Percentiles rank a stretch among this genome's conserved stretches.
phyloP scores from a whole-genome alignment of 371 early-diverging fungal genomes.

The Mortierella sp. region DNA sequence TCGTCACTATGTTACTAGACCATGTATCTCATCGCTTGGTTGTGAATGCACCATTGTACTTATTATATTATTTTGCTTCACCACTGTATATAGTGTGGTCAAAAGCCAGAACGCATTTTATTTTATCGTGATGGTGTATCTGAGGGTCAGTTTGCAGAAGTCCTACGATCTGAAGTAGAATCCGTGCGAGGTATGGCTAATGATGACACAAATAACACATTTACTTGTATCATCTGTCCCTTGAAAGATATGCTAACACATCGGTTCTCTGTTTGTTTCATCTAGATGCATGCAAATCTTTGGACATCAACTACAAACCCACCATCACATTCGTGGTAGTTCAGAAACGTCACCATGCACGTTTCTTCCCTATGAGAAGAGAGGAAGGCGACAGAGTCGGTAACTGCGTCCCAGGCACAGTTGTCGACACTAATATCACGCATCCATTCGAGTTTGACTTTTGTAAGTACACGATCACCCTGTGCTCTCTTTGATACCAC shows the following conservation, averaged over 20 bases:
- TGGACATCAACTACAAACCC: constrained; percentile 82
- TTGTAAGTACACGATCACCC: constrained; percentile 83
- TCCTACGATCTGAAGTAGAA: constrained; percentile 51
- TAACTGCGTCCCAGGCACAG: constrained; percentile 86
- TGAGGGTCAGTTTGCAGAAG: constrained; percentile 83
- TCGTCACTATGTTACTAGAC: constrained; percentile 37
- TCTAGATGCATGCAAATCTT: constrained; percentile 70
- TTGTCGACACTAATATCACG: constrained; percentile 79
- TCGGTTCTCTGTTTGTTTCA: constrained; percentile 7
- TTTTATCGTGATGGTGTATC: constrained; percentile 88
- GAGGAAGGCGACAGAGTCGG: constrained; percentile 64
- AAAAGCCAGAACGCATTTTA: constrained; percentile 82
- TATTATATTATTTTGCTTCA: background rate
- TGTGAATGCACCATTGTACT: constrained; percentile 59
- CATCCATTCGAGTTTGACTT: constrained; percentile 83
- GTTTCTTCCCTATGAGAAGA: constrained; percentile 76
- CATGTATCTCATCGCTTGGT: constrained; percentile 84
- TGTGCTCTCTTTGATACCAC: constrained; percentile 92
- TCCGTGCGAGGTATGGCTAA: constrained; percentile 78
- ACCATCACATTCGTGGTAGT: constrained; percentile 87
- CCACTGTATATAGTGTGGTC: constrained; percentile 11
- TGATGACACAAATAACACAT: background rate
- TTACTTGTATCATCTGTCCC: background rate
- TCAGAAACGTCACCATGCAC: constrained; percentile 90
- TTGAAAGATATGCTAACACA: constrained; percentile 80